Evolutionary conservation across 1,284 basidiomycete genomes (phyloP).

Genomic region (Cutaneotrichosporon cavernicola): DNA sequence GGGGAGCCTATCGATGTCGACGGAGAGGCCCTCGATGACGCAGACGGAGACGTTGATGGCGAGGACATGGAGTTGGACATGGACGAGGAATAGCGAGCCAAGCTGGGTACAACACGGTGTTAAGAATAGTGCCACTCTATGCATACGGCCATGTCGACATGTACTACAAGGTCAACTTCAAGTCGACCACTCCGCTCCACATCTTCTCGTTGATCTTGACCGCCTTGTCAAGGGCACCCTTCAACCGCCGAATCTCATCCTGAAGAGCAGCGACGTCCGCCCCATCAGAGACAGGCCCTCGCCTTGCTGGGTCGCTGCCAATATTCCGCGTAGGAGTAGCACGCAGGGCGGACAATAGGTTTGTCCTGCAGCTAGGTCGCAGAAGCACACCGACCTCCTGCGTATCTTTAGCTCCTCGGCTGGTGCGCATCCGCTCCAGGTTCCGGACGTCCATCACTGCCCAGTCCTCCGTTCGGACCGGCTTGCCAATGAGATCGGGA

Average conservation of each 20-base stretch:
- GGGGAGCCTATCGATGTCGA: slow-evolving; percentile 38
- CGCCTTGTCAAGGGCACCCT: slow-evolving; percentile 70
- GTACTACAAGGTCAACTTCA: slow-evolving; percentile 27
- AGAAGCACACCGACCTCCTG: slow-evolving; percentile 41
- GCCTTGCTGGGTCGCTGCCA: not conserved
- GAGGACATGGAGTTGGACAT: not conserved
- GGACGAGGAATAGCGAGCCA: not conserved
- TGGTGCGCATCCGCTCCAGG: slow-evolving; percentile 49
- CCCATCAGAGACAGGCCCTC: not conserved
- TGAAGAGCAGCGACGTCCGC: slow-evolving; percentile 60
- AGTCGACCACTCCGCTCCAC: slow-evolving; percentile 70
- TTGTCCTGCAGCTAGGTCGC: slow-evolving; percentile 11
- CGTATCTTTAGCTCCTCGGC: slow-evolving; percentile 34
- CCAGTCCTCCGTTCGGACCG: slow-evolving; percentile 28
- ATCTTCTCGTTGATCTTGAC: slow-evolving; percentile 82
- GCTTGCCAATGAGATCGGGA: slow-evolving; percentile 68
- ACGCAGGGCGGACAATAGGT: slow-evolving; percentile 3
- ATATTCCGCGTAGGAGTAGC: not conserved
- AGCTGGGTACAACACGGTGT: not conserved
- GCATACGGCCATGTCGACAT: not conserved
- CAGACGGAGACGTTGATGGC: slow-evolving; percentile 36
- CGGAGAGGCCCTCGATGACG: slow-evolving; percentile 20
- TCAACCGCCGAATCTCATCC: slow-evolving; percentile 64
- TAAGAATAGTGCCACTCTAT: not conserved
- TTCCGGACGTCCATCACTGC: slow-evolving; percentile 49